A percentile compares a stretch with the other conserved stretches of the same genome.
These are phyloP conservation scores for Aspergillus sparsus DNA, from an alignment of 495 filamentous ascomycete genomes.

Conservation along the genomic window DNA sequence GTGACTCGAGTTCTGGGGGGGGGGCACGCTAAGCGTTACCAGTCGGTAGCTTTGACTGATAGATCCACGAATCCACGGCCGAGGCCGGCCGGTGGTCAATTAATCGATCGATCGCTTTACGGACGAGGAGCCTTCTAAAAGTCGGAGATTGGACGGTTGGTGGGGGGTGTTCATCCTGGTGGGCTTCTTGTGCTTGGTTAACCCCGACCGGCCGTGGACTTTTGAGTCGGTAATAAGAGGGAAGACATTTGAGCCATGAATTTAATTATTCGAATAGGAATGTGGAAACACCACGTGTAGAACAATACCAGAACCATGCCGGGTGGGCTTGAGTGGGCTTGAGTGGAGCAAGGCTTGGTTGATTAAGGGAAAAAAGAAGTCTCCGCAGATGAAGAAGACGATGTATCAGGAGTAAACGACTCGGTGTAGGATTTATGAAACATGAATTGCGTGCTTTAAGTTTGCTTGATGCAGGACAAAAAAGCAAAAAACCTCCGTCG, in stretches of 20 bases:
- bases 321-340: background rate
- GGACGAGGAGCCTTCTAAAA: background rate
- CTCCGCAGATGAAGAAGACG: no score
- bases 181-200: no score
- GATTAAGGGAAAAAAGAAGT: background rate
- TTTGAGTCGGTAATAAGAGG: no score
- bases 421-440: no score
- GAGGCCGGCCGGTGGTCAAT: slow-evolving; percentile 8
- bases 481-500: background rate
- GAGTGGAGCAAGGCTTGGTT: slow-evolving; percentile 1
- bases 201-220: no score
- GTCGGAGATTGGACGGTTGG: background rate
- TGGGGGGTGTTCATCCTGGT: background rate
- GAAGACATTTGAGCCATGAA: background rate
- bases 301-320: background rate
- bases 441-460: background rate
- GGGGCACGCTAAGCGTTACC: background rate
- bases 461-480: background rate
- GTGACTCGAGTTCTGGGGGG: background rate
- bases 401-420: no score
- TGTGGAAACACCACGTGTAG: background rate
- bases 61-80: background rate
- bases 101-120: background rate
- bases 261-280: background rate
- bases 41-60: background rate